Evolutionary conservation across 2,329 filamentous ascomycete species (phyloP), one percentile per base, ranked within the genome.

Genomic region (Fragosphaeria purpurea): DNA sequence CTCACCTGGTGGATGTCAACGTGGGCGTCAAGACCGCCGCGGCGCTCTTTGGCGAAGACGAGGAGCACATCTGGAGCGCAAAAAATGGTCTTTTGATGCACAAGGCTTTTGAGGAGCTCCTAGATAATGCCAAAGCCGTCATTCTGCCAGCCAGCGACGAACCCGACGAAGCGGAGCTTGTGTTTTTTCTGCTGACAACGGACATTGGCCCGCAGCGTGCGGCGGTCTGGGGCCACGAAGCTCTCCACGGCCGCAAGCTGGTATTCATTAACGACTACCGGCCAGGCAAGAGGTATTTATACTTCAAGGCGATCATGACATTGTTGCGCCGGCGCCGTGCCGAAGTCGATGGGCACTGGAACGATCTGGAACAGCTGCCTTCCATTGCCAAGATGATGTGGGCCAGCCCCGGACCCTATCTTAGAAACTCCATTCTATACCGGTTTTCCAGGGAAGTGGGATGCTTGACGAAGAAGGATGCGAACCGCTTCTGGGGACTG

Each of bases 261-360:
- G 40, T 10, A n/a, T 46, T 46, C 44, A 7, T 31, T 5, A 46
- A 39, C 37, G n/a, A 10, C 6, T 46, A 31, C 44, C 44, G 44
- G 32, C 44, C 44, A 11, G 34, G n/a, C 6, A 46, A 46, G 35
- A n/a, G 22, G 35, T 46, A 46, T 40, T 10, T 46, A 8, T 46
- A 46, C 35, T 50, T 46, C 32, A 38, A 42, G 6, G 39, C 33
- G 6, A 22, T 46, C 13, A 50, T 50, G 5, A 31, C 48, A 11
- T 13, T 50, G 22, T 39, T 50, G 4, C 38, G 48, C 30, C n/a
- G 48, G 12, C 48, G 48, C 22, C 43, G 48, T 4, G 39, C 38
- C 9, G 32, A 42, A 9, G 38, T 46, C 5, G 30, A 39, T 12
- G 38, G 43, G n/a, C 13, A 41, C 22, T 3, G n/a, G 10, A 32